Conservation (phyloP, 225 moss, liverwort and hornwort species). For the Marchantia polymorpha region DNA sequence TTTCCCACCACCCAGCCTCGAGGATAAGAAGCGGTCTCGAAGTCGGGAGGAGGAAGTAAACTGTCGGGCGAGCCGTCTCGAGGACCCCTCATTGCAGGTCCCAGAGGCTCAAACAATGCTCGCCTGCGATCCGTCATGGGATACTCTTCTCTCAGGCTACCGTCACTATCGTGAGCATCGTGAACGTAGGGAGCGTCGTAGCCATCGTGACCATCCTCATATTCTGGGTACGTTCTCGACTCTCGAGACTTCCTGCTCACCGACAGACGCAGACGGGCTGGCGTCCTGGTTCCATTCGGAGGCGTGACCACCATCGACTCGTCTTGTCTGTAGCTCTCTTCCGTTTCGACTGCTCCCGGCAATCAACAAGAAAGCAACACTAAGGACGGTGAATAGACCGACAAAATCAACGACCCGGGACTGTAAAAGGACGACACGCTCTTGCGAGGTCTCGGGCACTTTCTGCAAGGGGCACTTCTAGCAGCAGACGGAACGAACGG, state of each 20-base stretch:
- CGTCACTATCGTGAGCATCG: conserved; percentile 49
- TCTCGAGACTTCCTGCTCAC: conserved; percentile 66
- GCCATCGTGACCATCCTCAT: conserved; percentile 12
- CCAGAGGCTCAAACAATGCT: conserved; percentile 94
- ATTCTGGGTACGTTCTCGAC: conserved; percentile 29
- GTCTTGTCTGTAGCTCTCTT: conserved; percentile 58
- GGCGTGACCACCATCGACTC: conserved; percentile 62
- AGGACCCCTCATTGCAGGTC: conserved; percentile 72
- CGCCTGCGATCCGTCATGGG: conserved; percentile 76
- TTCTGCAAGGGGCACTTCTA: background rate
- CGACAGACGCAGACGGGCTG: conserved; percentile 62
- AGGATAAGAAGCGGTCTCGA: conserved; percentile 80
- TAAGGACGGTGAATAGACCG: background rate
- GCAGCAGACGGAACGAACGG: background rate
- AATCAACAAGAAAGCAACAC: conserved; percentile 16
- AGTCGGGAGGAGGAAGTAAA: conserved; percentile 90
- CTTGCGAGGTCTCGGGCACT: background rate
- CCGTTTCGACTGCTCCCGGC: conserved; percentile 60
- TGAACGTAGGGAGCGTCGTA: conserved; percentile 32
- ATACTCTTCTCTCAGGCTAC: conserved; percentile 59
- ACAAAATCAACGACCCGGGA: background rate
- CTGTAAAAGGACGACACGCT: background rate
- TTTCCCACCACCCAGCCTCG: conserved; percentile 99
- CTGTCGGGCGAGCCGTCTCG: conserved; percentile 77
- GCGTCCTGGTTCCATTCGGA: conserved; percentile 60